Base-by-base conservation (phyloP, 345 rosid species). In the Adansonia digitata region DNA sequence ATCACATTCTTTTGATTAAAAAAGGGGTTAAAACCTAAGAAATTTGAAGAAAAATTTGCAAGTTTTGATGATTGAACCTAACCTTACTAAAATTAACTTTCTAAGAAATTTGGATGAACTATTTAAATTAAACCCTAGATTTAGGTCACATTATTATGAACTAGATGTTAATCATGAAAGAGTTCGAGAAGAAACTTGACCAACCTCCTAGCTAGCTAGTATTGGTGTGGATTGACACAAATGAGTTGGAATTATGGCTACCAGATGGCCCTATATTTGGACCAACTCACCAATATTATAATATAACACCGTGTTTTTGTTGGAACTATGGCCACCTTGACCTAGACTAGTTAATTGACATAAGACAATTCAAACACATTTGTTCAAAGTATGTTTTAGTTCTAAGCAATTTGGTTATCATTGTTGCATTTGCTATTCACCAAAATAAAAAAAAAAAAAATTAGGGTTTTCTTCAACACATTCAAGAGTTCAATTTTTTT, bases 171-270 rank as follows among this genome's bases (percentile, higher is more conserved):
- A 4, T 7, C 14, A 37, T 37, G n/a, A 37, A 64, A 64, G 29
- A 15, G 8, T 26, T 68, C 27, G 72, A 68, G 46, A 68, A 45
- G 56, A 45, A 45, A 27, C 8, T 68, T 27, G 55, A 46, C 72
- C 56, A 68, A 68, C 56, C 56, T 46, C 22, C 11, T 45, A 0
- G n/a, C 35, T 45, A 45, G 3, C 7, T 40, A 37, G 7, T 20
- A 37, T 14, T 29, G 65, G 20, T 31, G 2, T 7, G 31, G 37
- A 24, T 67, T 26, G 71, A 9, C 69, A 63, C 24, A 13, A 15
- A 15, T n/a, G 39, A 64, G 70, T 27, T 8, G 56, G 72, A 68
- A 45, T 46, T 68, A 45, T 45, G 72, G 56, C 72, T n/a, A n/a
- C 27, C 20, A 27, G 0, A 48, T 27, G 34, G 57, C 17, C 40